Percentiles rank a stretch among this genome's conserved stretches.
phyloP scores from a whole-genome alignment of 225 moss, liverwort and hornwort genomes.

The Antitrichia curtipendula region DNA sequence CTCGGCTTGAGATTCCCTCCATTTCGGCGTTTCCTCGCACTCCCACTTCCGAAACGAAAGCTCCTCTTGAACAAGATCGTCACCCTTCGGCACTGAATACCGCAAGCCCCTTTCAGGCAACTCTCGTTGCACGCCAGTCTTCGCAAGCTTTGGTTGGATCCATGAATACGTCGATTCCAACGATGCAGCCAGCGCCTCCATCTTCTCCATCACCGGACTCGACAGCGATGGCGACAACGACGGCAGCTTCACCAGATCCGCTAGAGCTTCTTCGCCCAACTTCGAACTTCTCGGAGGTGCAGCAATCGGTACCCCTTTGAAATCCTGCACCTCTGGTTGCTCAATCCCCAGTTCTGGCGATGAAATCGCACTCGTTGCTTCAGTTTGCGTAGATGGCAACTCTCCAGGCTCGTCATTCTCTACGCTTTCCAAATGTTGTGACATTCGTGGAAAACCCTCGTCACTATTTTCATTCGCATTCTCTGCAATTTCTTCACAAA shows the following conservation, averaged over 20 bases:
- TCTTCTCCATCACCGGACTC: constrained; percentile 16
- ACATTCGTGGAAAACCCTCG: background rate
- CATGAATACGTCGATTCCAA: background rate
- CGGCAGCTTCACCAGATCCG: background rate
- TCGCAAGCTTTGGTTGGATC: background rate
- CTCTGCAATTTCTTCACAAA: background rate
- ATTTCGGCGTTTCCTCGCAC: background rate
- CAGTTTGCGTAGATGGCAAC: background rate
- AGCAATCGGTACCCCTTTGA: background rate
- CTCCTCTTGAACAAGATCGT: background rate
- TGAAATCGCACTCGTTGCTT: background rate
- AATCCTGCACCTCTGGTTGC: background rate
- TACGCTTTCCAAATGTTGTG: background rate
- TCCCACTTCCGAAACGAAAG: constrained; percentile 24
- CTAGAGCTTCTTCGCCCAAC: background rate
- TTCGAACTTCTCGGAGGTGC: background rate
- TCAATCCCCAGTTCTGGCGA: background rate
- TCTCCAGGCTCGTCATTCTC: background rate
- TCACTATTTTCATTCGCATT: background rate
- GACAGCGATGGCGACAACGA: background rate
- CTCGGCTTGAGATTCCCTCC: background rate
- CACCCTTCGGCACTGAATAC: background rate
- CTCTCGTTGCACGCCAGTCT: background rate
- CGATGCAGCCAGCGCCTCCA: background rate
- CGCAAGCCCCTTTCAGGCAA: background rate